Evolutionary conservation across 495 filamentous ascomycete genomes (phyloP), one percentile per base, ranked within the genome.

Genomic region (Parathielavia appendiculata): DNA sequence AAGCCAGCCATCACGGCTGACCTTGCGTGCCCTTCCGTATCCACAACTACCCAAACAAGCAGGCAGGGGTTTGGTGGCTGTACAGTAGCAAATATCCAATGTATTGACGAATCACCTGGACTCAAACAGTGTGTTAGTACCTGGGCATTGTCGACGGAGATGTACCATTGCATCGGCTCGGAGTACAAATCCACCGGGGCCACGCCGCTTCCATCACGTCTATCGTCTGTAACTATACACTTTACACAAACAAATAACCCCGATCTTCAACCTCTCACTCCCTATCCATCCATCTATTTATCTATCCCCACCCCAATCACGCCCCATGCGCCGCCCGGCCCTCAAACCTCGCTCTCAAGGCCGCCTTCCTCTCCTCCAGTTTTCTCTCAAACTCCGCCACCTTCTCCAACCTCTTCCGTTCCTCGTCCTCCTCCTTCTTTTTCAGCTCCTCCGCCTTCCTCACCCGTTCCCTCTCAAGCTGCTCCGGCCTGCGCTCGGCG

Each of bases 401-500:
- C 66, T 76, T 71, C 58, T 73, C 75, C 23, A 56, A 20, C 47
- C 57, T 70, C 73, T 79, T 76, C 60, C 81, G 76, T 69, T 80
- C 79, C 59, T 80, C 77, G 39, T 77, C 79, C 63, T 80, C 76
- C 56, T 77, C 65, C 62, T 79, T 78, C 58, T 80, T 74, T 50
- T 74, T 69, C 52, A 70, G 71, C 75, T 92, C 89, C 58, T 75
- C 79, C 58, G 75, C 75, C 71, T 86, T 86, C 56, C 92, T 78
- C 34, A 73, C 75, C 40, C 77, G 71, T 76, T 97, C 92, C 46
- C 82, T 76, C 73, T 85, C 78, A n/a, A 95, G 74, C 78, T 99
- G 93, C 69, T 97, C 93, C 16, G 85, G 83, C 47, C 93, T 77
- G 62, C 93, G 83, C 22, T 85, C 73, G 14, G 93, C 95, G 66